phyloP scores from a whole-genome alignment of 2,329 filamentous ascomycete genomes.

The Cephalotrichum gorgonifer region DNA sequence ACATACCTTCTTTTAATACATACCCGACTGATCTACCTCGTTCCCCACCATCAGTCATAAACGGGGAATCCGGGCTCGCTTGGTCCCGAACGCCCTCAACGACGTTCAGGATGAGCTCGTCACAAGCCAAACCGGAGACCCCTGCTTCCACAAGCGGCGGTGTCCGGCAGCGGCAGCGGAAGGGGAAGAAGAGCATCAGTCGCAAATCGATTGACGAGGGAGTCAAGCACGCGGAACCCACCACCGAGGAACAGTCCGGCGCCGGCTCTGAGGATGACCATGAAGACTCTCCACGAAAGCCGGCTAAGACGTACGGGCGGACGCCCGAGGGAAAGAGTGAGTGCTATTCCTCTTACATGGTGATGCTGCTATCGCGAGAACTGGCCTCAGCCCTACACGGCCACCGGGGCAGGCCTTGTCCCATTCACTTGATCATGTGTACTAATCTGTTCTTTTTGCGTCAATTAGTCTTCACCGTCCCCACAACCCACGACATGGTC shows the following conservation, averaged over 20 bases:
- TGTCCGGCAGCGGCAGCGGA: conserved; percentile 4
- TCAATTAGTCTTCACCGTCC: conserved; percentile 87
- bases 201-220: conserved; percentile 2
- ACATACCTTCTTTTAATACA: too few species aligned
- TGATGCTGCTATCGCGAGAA: not conserved
- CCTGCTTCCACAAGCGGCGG: conserved; percentile 4
- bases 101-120: conserved; percentile 6
- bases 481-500: conserved; percentile 97
- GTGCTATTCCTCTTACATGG: not conserved
- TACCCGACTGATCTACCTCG: too few species aligned
- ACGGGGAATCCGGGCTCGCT: not conserved
- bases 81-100: conserved; percentile 5
- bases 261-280: conserved; percentile 41
- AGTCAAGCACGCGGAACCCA: conserved; percentile 4
- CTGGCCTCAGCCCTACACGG: not conserved
- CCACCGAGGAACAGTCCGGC: not conserved
- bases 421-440: not conserved
- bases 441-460: not conserved
- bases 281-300: conserved; percentile 38
- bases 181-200: conserved; percentile 6
- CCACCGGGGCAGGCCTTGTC: not conserved
- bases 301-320: conserved; percentile 76
- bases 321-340: conserved; percentile 84
- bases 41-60: not conserved
- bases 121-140: not conserved